Evolutionary conservation across 768 basidiomycete genomes (phyloP).

Genomic region (Glaciozyma antarctica): DNA sequence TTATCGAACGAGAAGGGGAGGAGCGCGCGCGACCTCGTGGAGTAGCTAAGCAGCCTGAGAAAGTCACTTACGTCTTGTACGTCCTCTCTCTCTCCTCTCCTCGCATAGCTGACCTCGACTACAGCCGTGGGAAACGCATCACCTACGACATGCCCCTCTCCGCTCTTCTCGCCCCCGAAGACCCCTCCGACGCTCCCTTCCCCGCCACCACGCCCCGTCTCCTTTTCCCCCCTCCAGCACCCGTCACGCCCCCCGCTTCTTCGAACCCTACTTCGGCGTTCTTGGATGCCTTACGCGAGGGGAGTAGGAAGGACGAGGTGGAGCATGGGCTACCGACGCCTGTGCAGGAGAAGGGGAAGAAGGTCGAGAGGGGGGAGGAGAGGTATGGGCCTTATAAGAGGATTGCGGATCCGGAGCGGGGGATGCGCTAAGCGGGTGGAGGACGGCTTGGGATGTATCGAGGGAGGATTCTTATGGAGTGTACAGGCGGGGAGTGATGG

Average conservation of each 20-base stretch:
- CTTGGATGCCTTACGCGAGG: slow-evolving; percentile 23
- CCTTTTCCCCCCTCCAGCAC: slow-evolving; percentile 22
- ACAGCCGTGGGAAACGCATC: slow-evolving; percentile 26
- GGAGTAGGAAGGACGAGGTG: background rate
- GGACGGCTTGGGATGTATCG: background rate
- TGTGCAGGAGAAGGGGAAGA: slow-evolving; percentile 14
- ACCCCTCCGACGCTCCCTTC: slow-evolving; percentile 25
- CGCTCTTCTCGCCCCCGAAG: slow-evolving; percentile 21
- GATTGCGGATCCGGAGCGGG: background rate
- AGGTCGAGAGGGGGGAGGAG: background rate
- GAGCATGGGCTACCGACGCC: slow-evolving; percentile 21
- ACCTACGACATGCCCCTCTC: slow-evolving; percentile 24
- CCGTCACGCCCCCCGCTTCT: background rate
- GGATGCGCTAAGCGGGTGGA: background rate
- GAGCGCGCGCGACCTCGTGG: background rate
- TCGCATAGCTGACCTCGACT: background rate
- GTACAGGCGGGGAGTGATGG: no score
- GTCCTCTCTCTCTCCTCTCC: background rate
- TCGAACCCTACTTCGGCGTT: slow-evolving; percentile 20
- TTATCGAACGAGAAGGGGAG: slow-evolving; percentile 20
- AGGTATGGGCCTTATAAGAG: slow-evolving; percentile 5
- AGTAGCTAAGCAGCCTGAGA: slow-evolving; percentile 14
- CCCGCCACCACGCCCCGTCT: slow-evolving; percentile 23
- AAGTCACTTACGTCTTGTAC: slow-evolving; percentile 26
- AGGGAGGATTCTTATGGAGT: background rate